Evolutionary conservation across 768 basidiomycete genomes (phyloP).

Genomic region (Tephrocybe rancida): DNA sequence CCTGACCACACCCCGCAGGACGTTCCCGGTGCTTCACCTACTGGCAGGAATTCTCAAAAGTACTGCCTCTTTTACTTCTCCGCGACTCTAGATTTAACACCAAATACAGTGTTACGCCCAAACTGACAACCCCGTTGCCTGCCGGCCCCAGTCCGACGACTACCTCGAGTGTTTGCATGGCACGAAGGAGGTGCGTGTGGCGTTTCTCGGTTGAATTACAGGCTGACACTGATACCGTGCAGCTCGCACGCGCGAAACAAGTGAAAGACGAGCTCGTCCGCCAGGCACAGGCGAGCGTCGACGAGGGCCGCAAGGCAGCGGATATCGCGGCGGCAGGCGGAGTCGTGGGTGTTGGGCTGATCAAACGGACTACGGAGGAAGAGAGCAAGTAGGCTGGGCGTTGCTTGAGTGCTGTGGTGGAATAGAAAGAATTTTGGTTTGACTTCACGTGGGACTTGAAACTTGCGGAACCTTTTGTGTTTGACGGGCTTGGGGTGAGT

Average conservation of each 20-base stretch:
- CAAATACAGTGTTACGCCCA: slow-evolving; percentile 77
- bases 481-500: no score
- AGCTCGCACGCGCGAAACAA: slow-evolving; percentile 58
- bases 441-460: not conserved
- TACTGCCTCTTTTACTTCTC: slow-evolving; percentile 23
- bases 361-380: slow-evolving; percentile 50
- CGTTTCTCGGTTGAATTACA: not conserved
- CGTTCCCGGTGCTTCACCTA: slow-evolving; percentile 85
- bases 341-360: slow-evolving; percentile 75
- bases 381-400: not conserved
- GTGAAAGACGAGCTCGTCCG: slow-evolving; percentile 74
- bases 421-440: not conserved
- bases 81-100: not conserved
- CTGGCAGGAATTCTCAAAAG: slow-evolving; percentile 91
- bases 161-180: slow-evolving; percentile 93
- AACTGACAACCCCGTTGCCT: slow-evolving; percentile 74
- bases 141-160: slow-evolving; percentile 74
- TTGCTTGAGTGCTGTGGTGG: not conserved
- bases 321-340: slow-evolving; percentile 75
- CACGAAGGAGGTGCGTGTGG: slow-evolving; percentile 76
- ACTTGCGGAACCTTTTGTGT: no score
- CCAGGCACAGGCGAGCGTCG: slow-evolving; percentile 63
- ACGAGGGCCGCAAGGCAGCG: slow-evolving; percentile 71
- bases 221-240: not conserved
- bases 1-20: slow-evolving; percentile 42